These are phyloP conservation scores for Epichloe gansuensis DNA, from an alignment of 2,329 filamentous ascomycete species.

Conservation along the genomic window DNA sequence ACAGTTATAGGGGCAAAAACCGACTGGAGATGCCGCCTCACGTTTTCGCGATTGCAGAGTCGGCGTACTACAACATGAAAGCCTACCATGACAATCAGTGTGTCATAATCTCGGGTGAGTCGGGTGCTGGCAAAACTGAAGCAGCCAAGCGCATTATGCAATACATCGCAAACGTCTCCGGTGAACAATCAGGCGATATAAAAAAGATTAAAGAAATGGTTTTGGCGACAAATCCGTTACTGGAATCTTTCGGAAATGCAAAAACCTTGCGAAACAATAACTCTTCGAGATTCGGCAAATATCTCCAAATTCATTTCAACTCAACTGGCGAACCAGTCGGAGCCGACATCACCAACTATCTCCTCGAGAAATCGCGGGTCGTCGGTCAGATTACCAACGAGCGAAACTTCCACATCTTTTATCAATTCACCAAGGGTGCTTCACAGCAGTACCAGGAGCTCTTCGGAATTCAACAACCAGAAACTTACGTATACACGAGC, in stretches of 20 bases:
- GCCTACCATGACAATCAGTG: constrained; percentile 98
- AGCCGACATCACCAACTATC: constrained; percentile 95
- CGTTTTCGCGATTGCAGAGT: constrained; percentile 94
- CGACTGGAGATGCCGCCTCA: constrained; percentile 88
- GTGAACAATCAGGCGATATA: constrained; percentile 71
- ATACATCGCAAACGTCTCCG: constrained; percentile 95
- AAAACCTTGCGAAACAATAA: constrained; percentile 99
- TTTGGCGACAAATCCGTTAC: constrained; percentile 87
- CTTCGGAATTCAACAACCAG: constrained; percentile 85
- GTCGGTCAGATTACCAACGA: constrained; percentile 92
- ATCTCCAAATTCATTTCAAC: constrained; percentile 95
- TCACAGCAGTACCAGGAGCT: constrained; percentile 72
- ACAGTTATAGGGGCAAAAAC: constrained; percentile 95
- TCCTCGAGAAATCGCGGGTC: constrained; percentile 89
- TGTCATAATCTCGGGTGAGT: constrained; percentile 98
- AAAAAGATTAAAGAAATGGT: constrained; percentile 99
- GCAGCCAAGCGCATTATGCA: constrained; percentile 99
- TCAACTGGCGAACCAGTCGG: constrained; percentile 79
- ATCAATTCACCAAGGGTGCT: constrained; percentile 94
- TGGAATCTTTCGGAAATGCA: constrained; percentile 96
- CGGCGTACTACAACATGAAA: constrained; percentile 99
- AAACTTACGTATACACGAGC: constrained; percentile 89
- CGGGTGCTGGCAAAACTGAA: constrained; percentile 95
- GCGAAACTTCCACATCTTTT: constrained; percentile 98
- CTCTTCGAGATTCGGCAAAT: constrained; percentile 96